Evolutionary conservation across 2,329 filamentous ascomycete species (phyloP).

Genomic region (Diaporthe aspalathi): DNA sequence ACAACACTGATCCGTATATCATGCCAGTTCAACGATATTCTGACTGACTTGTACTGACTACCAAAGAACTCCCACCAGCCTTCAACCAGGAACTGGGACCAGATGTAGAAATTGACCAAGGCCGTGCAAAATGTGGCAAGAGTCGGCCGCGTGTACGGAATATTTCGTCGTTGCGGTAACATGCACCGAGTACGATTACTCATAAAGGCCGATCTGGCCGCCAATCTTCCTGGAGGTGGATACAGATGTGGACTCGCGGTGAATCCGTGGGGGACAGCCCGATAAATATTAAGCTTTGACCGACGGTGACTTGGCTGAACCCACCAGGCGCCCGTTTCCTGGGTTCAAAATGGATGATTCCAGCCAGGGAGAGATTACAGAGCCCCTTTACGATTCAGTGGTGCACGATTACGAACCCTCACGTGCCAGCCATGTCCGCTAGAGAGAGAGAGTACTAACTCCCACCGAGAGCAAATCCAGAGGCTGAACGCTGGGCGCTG

Average conservation of each 20-base stretch:
- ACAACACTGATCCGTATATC: no score
- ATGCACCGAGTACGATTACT: neutral
- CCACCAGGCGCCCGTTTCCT: neutral
- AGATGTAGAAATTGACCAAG: neutral
- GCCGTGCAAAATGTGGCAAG: neutral
- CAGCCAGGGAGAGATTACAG: slow-evolving; percentile 26
- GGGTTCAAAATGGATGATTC: no score
- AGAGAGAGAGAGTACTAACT: neutral
- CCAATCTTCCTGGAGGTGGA: neutral
- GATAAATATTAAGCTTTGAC: no score
- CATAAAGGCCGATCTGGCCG: neutral
- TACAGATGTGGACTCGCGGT: neutral
- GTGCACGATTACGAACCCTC: slow-evolving; percentile 4
- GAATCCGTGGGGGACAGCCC: neutral
- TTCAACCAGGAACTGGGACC: neutral
- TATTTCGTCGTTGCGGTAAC: neutral
- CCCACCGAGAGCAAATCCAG: neutral
- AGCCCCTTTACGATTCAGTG: slow-evolving; percentile 2
- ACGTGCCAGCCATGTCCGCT: neutral
- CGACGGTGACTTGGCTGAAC: neutral
- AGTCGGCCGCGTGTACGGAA: neutral
- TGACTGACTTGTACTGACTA: no score
- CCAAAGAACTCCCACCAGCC: neutral
- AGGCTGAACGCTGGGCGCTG: neutral
- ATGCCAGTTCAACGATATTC: no score